Base-by-base conservation (phyloP, 2,329 filamentous ascomycete species). In the Alternaria sp. region DNA sequence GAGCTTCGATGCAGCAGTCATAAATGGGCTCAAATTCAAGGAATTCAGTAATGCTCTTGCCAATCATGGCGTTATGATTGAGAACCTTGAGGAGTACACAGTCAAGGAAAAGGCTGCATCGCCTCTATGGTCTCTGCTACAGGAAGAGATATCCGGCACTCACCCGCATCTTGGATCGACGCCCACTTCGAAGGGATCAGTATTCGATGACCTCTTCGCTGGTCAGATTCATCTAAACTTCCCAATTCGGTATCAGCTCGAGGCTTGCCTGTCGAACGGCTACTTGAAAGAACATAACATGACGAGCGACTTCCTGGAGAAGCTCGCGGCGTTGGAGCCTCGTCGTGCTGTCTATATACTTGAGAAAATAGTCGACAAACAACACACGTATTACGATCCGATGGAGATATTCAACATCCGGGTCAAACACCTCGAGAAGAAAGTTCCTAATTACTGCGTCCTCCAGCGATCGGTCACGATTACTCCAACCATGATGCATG, bases 181-280 rank as follows among this genome's bases (percentile, higher is more conserved):
- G 4, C 9, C 62, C 20, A 41, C 51, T 3, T 32, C 56, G 3
- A 60, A 56, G 12, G 30, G 22, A 7, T 67, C 70, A 4, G 54
- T 51, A 6, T 69, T 75, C 32, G 63, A 73, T 8, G 70, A 78
- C 22, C 75, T 82, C 3, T 63, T 81, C 22, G 58, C 61, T n/a
- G 51, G 58, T 18, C 68, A 68, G 12, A 48, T 74, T 9, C 65
- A 72, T 38, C 57, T 66, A 66, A 79, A 55, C 0, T 97, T 93
- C 62, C 80, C 88, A 1, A 87, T 97, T 1, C 87, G 92, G 16
- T 99, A 98, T 73, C 93, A 97, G 75, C 85, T 99, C 0, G 94
- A 99, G 76, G 94, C 93, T 0, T 98, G 94, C 74, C 84, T 98
- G n/a, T 96, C 94, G 0, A 87, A 90, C 28, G 88, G 89, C 0